Percentiles rank a stretch among this genome's conserved stretches.
These are phyloP conservation scores for Botryotinia calthae DNA, from an alignment of 2,329 filamentous ascomycete species.

Conservation along the genomic window DNA sequence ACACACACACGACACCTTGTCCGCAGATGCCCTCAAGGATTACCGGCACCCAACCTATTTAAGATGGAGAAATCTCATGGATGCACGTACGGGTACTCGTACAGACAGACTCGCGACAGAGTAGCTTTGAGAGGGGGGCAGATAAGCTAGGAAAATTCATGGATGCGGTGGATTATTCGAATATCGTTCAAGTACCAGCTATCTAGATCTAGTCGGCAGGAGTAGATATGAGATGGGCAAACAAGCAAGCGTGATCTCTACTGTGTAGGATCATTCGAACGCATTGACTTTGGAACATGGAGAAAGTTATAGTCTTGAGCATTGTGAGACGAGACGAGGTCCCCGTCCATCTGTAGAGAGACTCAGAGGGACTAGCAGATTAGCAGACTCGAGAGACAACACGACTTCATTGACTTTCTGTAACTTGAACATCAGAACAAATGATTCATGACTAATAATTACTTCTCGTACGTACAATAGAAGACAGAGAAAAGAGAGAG, in stretches of 20 bases:
- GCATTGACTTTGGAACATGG: constrained; percentile 6
- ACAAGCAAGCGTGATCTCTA: background rate
- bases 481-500: background rate
- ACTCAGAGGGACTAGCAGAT: background rate
- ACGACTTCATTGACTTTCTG: background rate
- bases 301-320: background rate
- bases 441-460: background rate
- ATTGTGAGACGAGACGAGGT: background rate
- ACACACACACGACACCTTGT: background rate
- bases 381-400: background rate
- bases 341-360: background rate
- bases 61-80: background rate
- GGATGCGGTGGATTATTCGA: background rate
- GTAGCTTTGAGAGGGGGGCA: background rate
- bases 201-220: no score
- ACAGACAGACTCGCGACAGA: background rate
- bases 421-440: background rate
- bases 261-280: background rate
- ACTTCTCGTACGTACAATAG: background rate
- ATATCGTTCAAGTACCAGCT: background rate
- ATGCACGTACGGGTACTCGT: background rate
- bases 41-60: background rate
- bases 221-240: background rate
- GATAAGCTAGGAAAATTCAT: background rate
- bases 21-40: background rate